Conservation (phyloP, 306 rosid species). For the Cicer bijugum region DNA sequence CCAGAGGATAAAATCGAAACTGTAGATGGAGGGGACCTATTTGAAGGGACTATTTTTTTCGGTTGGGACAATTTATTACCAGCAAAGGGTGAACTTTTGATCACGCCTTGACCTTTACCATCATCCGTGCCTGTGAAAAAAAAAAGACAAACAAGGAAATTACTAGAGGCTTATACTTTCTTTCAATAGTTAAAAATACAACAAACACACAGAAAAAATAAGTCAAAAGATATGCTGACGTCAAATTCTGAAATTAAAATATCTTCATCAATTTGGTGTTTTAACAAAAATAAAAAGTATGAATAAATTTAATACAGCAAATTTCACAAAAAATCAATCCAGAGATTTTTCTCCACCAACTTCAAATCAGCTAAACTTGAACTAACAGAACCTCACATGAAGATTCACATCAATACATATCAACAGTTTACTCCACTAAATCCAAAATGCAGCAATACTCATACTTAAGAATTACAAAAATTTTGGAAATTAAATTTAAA, state of each 20-base stretch:
- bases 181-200: neutral
- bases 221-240: neutral
- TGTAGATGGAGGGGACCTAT: slow-evolving; percentile 67
- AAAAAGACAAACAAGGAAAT: slow-evolving; percentile 29
- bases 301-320: neutral
- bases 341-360: neutral
- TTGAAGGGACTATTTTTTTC: slow-evolving; percentile 66
- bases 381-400: slow-evolving; percentile 3
- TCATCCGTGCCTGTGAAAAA: slow-evolving; percentile 55
- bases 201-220: slow-evolving; percentile 3
- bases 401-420: slow-evolving; percentile 25
- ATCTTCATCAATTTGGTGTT: neutral
- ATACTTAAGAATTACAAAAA: slow-evolving; percentile 11
- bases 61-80: slow-evolving; percentile 54
- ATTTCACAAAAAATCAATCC: neutral
- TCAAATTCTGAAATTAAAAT: slow-evolving; percentile 2
- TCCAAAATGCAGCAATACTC: slow-evolving; percentile 23
- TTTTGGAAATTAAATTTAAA: slow-evolving; percentile 17
- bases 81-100: slow-evolving; percentile 50
- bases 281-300: neutral
- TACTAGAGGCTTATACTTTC: slow-evolving; percentile 23
- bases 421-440: neutral
- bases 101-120: slow-evolving; percentile 51
- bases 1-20: slow-evolving; percentile 50
- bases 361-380: slow-evolving; percentile 29